Evolutionary conservation across 2,329 filamentous ascomycete species (phyloP), one percentile per base, ranked within the genome.

Genomic region (Sphaerostilbella broomeana): DNA sequence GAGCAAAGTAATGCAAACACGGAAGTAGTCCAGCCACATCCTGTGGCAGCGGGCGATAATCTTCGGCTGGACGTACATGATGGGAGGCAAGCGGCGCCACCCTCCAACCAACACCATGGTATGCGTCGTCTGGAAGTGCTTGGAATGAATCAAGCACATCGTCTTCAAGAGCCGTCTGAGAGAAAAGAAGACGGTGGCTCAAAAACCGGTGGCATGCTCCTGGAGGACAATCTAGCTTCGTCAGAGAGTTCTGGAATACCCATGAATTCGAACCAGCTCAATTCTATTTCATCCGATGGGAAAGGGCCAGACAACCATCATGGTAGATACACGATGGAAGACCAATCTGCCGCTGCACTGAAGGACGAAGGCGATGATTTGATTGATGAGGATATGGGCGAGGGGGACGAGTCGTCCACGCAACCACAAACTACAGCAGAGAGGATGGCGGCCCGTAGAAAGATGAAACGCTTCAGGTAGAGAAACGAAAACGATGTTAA

Each of bases 381-480:
- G 13, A 75, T 79, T 5, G 75, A 81, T 19, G 76, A 80, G 27
- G 72, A 75, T 18, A 71, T 73, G 64, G 51, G 69, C 25, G 74
- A 77, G 27, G 66, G 43, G 16, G 58, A 59, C 28, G 45, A 57
- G 5, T 42, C 48, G 12, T 44, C 57, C n/a, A 54, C 54, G n/a
- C 62, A 60, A 30, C 64, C 68, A 22, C 72, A 72, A 52, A 77
- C 70, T 7, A 69, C 68, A 16, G 75, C 75, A 20, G 77, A 79
- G 56, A 68, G 70, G 42, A 69, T 68, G 24, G 77, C 68, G 42
- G 75, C 70, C 51, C 65, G 73, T 37, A 70, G 73, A 47, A 83
- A 81, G 59, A 81, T 81, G 84, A 90, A 90, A 69, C 73, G 86
- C 42, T 90, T 90, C 57, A 77, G 84, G 82, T 86, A 70, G 62